Evolutionary conservation across 225 moss, liverwort and hornwort genomes (phyloP).

Genomic region (Physcomitrellopsis africana): DNA sequence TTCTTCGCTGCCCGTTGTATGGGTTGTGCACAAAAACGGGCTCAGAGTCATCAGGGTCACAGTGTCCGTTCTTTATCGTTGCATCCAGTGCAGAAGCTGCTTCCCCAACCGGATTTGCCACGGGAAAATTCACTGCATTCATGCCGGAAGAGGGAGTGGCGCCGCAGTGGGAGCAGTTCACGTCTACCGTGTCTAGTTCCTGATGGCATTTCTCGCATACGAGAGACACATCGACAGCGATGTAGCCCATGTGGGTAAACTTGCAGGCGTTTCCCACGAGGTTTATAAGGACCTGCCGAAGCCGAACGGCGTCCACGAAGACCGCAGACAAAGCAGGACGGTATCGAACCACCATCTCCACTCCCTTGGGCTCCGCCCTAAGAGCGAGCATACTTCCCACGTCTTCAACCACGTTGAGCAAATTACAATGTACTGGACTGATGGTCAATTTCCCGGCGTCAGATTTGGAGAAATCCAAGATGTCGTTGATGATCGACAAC

Average conservation of each 20-base stretch:
- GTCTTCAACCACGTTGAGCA: conserved; percentile 57
- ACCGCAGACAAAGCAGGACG: conserved; percentile 56
- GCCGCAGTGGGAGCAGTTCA: conserved; percentile 44
- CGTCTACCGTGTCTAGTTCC: conserved; percentile 34
- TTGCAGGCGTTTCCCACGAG: conserved; percentile 60
- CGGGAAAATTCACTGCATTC: not conserved
- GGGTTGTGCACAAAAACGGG: conserved; percentile 46
- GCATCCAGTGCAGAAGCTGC: conserved; percentile 11
- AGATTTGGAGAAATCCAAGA: conserved; percentile 55
- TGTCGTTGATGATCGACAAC: conserved; percentile 58
- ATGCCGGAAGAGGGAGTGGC: conserved; percentile 10
- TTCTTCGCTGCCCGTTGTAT: conserved; percentile 40
- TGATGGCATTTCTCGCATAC: conserved; percentile 46
- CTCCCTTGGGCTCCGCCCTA: conserved; percentile 47
- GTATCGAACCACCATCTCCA: conserved; percentile 58
- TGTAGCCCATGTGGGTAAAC: conserved; percentile 53
- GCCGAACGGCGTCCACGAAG: conserved; percentile 46
- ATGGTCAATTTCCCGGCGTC: conserved; percentile 57
- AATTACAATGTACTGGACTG: conserved; percentile 41
- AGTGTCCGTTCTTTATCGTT: conserved; percentile 9
- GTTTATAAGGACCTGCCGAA: conserved; percentile 57
- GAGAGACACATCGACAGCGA: conserved; percentile 49
- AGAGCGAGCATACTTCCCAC: conserved; percentile 65
- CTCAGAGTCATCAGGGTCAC: conserved; percentile 47
- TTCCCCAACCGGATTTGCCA: conserved; percentile 1